Conservation (phyloP, 148 eudicot genomes). For the Hydrangea macrophylla region DNA sequence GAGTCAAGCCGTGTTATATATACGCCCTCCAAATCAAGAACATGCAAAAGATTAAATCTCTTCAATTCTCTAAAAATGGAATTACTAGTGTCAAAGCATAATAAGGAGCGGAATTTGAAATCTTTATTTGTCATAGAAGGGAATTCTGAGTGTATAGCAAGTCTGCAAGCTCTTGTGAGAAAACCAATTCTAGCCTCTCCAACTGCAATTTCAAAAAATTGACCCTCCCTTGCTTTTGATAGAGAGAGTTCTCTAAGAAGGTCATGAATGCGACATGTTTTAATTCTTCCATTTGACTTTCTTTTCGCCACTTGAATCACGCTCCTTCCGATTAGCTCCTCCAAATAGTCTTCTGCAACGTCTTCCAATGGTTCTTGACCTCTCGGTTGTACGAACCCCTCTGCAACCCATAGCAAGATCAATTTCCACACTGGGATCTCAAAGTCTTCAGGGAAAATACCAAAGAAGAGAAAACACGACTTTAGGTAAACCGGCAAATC, state of each 20-base stretch:
- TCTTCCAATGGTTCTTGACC: constrained; percentile 5
- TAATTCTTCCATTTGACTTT: neutral
- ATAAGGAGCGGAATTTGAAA: neutral
- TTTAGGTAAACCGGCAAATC: constrained; percentile 24
- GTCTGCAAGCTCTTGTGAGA: constrained; percentile 1
- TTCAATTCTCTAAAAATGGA: neutral
- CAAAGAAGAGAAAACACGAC: constrained; percentile 31
- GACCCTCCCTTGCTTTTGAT: constrained; percentile 3
- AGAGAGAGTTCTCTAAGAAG: constrained; percentile 13
- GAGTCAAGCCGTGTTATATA: neutral
- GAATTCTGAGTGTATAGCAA: neutral
- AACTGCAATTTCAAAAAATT: neutral
- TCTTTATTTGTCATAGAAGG: neutral
- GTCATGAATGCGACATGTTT: constrained; percentile 8
- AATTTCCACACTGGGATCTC: constrained; percentile 19
- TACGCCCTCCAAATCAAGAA: constrained; percentile 9
- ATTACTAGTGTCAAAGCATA: neutral
- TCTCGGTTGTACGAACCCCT: constrained; percentile 22
- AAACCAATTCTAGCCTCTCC: neutral
- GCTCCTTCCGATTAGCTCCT: constrained; percentile 9
- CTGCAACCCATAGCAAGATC: constrained; percentile 26
- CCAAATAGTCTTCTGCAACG: constrained; percentile 12
- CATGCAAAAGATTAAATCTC: neutral
- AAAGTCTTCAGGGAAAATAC: too few species aligned
- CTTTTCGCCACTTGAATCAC: constrained; percentile 10